Conservation (phyloP, 306 rosid genomes). For the Crotalaria pallida region DNA sequence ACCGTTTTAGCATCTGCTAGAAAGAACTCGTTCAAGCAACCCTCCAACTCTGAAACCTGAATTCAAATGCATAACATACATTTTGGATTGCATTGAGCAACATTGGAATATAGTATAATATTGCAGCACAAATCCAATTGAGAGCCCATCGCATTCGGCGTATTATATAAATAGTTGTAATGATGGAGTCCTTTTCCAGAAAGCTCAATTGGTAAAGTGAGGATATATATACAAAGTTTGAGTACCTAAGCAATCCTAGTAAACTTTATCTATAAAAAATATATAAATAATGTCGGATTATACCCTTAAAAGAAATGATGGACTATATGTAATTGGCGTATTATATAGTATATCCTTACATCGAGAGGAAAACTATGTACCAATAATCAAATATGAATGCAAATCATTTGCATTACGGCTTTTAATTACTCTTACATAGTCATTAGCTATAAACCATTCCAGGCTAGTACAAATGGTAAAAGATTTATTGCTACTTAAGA, state of each 20-base stretch:
- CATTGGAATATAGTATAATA: neutral
- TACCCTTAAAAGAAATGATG: too few relatives aligned
- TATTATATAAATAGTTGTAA: constrained; percentile 9
- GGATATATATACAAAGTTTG: too few relatives aligned
- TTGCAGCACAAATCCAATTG: neutral
- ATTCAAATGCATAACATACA: neutral
- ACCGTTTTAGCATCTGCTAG: constrained; percentile 73
- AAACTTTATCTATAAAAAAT: too few relatives aligned
- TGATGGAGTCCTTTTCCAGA: constrained; percentile 21
- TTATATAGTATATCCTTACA: neutral
- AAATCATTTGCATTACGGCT: neutral
- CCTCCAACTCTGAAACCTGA: constrained; percentile 30
- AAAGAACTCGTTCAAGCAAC: constrained; percentile 56
- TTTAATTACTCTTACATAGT: too few relatives aligned
- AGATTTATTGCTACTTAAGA: too few relatives aligned
- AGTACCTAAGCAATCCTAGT: too few relatives aligned
- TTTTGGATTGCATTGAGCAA: neutral
- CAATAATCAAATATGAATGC: neutral
- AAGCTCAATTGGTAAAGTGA: too few relatives aligned
- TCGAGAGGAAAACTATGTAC: neutral
- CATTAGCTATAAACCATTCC: too few relatives aligned
- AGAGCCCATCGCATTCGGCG: neutral
- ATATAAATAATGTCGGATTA: too few relatives aligned
- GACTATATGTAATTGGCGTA: too few relatives aligned
- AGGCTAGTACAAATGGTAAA: too few relatives aligned